Base-by-base conservation (phyloP, 306 rosid species). In the Arachis hypogaea region DNA sequence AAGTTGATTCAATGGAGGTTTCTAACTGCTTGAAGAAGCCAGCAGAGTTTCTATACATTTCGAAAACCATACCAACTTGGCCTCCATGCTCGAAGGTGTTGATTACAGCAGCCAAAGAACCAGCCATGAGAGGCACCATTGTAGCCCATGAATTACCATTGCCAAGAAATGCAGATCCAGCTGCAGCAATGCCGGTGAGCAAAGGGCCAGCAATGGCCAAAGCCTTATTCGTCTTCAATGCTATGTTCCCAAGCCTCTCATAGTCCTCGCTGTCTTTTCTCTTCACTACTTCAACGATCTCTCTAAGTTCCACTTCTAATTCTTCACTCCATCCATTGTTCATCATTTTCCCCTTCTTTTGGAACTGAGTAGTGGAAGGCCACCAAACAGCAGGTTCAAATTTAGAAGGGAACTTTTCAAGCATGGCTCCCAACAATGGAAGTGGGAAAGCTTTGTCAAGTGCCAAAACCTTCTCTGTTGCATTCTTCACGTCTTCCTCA, bases 331-430 rank as follows among this genome's bases (percentile, higher is more conserved):
- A 88, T 5, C 90, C 90, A 61, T 88, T 11, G 36, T 61, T 33
- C 22, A 8, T 18, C 38, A 30, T 72, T 30, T 12, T 18, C 28
- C 66, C 52, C 3, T 36, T 55, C 4, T n/a, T 18, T 7, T 65
- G 67, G 18, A 58, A 49, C 43, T 68, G 65, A 41, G 3, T 33
- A 2, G 43, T 70, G 4, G 11, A 30, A 60, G 94, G 88, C 95
- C 89, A 87, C 95, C 95, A 89, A 63, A 66, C 76, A 16, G 92
- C 88, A 0, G 88, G 88, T 77, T 85, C 84, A n/a, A 70, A 74
- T 0, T 59, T 72, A 29, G 65, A 11, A 1, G 91, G 91, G 52
- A 78, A 83, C 44, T 89, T 89, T 11, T 86, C 89, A 22, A 86
- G 70, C 94, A 89, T 89, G 1, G 59, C 80, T 3, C 94, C 94